Base-by-base conservation (phyloP, 2,329 filamentous ascomycete species). In the Hypoxylon sp. region DNA sequence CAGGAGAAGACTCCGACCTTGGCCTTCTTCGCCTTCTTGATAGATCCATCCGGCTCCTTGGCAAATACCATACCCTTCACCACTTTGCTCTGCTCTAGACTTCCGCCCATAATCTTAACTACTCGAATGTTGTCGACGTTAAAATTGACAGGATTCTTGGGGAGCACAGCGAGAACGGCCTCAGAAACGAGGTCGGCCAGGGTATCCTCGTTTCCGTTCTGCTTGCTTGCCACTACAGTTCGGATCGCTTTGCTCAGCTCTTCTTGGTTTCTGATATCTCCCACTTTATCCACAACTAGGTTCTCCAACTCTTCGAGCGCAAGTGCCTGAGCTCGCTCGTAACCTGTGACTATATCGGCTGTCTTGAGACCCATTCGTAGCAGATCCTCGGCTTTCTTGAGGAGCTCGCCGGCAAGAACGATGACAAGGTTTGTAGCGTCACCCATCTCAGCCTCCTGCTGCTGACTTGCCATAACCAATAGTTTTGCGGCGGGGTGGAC, bases 71-170 rank as follows among this genome's bases (percentile, higher is more conserved):
- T 99, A 73, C 96, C 96, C 86, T 93, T 97, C 67, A 99, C 92
- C 13, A 99, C 95, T 73, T 90, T 91, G 81, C 94, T 97, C 84
- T 99, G 94, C 77, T 97, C 93, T 78, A 99, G 85, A 80, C 92
- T 94, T 72, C 96, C 95, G 75, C 96, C 96, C 95, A 99, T 98
- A 78, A 99, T 99, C 88, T 99, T 99, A 76, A 99, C 97, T 65
- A 99, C 97, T 67, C 96, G 93, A 76, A 99, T 91, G 81, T 99
- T 99, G 86, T 99, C 96, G 72, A 99, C 94, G 82, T 98, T 99
- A 88, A 99, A 99, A 84, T 97, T 94, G 80, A 87, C 84, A 22
- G 96, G 92, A 84, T 98, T 97, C 86, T 98, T 98, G 74, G 97
- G 96, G 71, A 99, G 88, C 19, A 99, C 94, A 48, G 94, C 90